These are phyloP conservation scores for Sordaria brevicollis DNA, from an alignment of 495 filamentous ascomycete genomes.

Conservation along the genomic window DNA sequence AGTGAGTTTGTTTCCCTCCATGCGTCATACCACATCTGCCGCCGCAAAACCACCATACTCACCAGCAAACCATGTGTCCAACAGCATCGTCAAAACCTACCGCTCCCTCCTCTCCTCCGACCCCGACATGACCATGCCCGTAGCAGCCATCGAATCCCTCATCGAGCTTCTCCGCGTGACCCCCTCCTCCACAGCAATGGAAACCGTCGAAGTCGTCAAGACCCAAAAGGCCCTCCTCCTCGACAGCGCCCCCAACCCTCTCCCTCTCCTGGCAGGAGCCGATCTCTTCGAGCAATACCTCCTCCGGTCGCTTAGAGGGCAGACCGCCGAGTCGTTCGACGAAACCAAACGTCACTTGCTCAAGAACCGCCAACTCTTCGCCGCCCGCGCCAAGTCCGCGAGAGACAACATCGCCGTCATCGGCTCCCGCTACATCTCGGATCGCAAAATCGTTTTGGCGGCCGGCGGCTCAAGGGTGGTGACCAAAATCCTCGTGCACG, in stretches of 20 bases:
- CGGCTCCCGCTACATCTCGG: constrained; percentile 64
- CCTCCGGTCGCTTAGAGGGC: constrained; percentile 47
- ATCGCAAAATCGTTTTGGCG: constrained; percentile 71
- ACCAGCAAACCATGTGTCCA: background rate
- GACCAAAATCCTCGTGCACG: constrained; percentile 59
- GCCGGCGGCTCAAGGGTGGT: constrained; percentile 83
- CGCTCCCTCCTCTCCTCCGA: constrained; percentile 46
- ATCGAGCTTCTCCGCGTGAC: constrained; percentile 71
- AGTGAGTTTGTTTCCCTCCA: constrained; percentile 9
- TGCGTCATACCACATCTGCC: background rate
- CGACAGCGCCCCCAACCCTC: constrained; percentile 67
- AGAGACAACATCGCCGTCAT: constrained; percentile 71
- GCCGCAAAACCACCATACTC: background rate
- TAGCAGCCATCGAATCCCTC: constrained; percentile 89
- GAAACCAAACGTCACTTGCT: constrained; percentile 72
- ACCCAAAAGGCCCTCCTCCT: constrained; percentile 58
- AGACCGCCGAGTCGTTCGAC: constrained; percentile 53
- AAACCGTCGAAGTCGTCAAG: constrained; percentile 78
- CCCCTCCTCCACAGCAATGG: constrained; percentile 75
- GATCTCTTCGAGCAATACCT: constrained; percentile 94
- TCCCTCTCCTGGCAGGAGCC: constrained; percentile 85
- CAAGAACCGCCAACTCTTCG: constrained; percentile 75
- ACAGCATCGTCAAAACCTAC: constrained; percentile 46
- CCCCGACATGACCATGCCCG: constrained; percentile 83
- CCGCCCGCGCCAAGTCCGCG: constrained; percentile 73